Evolutionary conservation across 2,329 filamentous ascomycete genomes (phyloP), one percentile per base, ranked within the genome.

Genomic region (Madurella fahalii): DNA sequence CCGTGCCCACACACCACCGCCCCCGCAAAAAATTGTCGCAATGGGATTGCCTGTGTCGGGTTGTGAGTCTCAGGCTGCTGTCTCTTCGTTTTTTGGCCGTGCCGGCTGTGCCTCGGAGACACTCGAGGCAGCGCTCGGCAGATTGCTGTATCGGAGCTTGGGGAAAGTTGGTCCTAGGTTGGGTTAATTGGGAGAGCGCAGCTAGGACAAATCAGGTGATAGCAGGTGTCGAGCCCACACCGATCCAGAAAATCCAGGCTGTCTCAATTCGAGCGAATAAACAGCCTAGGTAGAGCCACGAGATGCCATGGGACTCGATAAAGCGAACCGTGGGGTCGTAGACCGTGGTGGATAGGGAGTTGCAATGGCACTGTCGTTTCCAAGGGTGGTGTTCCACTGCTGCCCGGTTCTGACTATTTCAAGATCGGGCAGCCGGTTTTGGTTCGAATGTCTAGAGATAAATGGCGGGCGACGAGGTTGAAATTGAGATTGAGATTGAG

Each of bases 171-270:
- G 34, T 9, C 34, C 13, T 25, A 25, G 25, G 25, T 25, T 25
- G 25, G 25, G 25, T 25, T 25, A 25, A 25, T 25, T 25, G 25
- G 25, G 25, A n/a, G 25, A 25, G 7, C 25, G 25, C 25, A 25
- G 25, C 25, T 25, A 25, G 25, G 25, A 17, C 5, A 13, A 47
- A 51, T 55, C 53, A 55, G 53, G 53, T 55, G 53, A 55, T 43
- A 47, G 43, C 40, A 16, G 32, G 25, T 30, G 42, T 30, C 20
- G 37, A 31, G 18, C 42, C 43, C 47, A 55, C 47, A 40, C 42
- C 40, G 34, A 37, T 43, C 39, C 37, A 18, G 53, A 39, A 30
- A 16, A 43, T 40, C 9, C 16, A 42, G n/a, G 13, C 30, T 37
- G 25, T 11, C 17, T 37, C 32, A 37, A 40, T 16, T 40, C 32